Evolutionary conservation across 257 asterid species (phyloP).

Genomic region (Ajuga chamaepitys): DNA sequence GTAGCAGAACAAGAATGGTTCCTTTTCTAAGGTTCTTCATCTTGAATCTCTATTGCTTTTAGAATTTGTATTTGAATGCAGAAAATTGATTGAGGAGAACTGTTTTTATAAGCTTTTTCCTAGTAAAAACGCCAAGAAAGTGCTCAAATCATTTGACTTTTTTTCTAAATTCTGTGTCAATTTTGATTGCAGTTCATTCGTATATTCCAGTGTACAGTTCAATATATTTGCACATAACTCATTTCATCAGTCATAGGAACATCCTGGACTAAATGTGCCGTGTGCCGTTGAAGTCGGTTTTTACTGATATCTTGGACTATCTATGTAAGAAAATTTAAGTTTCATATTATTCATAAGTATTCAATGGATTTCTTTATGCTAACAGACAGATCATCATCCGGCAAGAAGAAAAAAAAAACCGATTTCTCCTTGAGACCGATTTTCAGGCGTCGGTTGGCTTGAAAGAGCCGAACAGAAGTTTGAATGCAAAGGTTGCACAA

Average conservation of each 20-base stretch:
- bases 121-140: constrained; percentile 1
- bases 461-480: no score
- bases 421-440: no score
- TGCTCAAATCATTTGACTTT: background rate
- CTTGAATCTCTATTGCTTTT: background rate
- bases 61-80: background rate
- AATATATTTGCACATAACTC: background rate
- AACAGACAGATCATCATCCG: background rate
- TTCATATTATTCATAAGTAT: background rate
- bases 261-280: background rate
- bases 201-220: background rate
- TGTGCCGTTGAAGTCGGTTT: background rate
- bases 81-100: background rate
- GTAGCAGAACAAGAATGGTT: background rate
- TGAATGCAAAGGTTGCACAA: no score
- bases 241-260: background rate
- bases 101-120: background rate
- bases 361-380: background rate
- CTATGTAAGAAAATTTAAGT: background rate
- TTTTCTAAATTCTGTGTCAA: background rate
- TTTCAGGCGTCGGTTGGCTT: no score
- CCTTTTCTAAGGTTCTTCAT: constrained; percentile 10
- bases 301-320: background rate
- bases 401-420: background rate
- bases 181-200: background rate